Percentiles rank a stretch among this genome's conserved stretches.
These are phyloP conservation scores for Plasmodium relictum DNA, from an alignment of 169 alveolate species.

Conservation along the genomic window DNA sequence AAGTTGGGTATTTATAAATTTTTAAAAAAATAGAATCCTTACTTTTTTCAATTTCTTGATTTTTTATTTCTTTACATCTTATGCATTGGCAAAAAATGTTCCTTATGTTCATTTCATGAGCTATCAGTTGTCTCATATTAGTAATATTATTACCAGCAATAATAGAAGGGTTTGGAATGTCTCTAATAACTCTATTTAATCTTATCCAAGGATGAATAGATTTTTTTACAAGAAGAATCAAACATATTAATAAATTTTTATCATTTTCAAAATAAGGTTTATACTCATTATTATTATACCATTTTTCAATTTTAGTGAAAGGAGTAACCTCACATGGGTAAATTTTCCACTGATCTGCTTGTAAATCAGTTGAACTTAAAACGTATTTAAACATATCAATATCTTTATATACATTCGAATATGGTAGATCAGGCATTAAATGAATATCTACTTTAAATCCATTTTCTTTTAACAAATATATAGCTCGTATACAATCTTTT, in stretches of 20 bases:
- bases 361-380: constrained; percentile 89
- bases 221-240: constrained; percentile 89
- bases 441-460: constrained; percentile 96
- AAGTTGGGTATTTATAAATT: constrained; percentile 80
- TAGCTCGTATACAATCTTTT: constrained; percentile 89
- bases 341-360: constrained; percentile 97
- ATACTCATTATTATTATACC: constrained; percentile 90
- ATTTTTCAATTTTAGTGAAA: constrained; percentile 91
- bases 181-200: constrained; percentile 94
- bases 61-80: constrained; percentile 94
- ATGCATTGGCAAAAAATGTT: constrained; percentile 92
- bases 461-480: constrained; percentile 91
- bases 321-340: constrained; percentile 96
- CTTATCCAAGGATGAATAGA: constrained; percentile 96
- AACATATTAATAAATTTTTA: constrained; percentile 83
- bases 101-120: constrained; percentile 86
- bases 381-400: constrained; percentile 91
- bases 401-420: constrained; percentile 89
- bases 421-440: constrained; percentile 95
- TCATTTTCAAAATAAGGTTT: constrained; percentile 93
- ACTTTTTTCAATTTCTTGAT: constrained; percentile 74
- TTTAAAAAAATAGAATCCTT: constrained; percentile 75
- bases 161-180: constrained; percentile 95
- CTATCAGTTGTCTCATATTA: constrained; percentile 92
- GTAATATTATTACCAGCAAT: constrained; percentile 95